Evolutionary conservation across 2,329 filamentous ascomycete genomes (phyloP).

Genomic region (Colletotrichum endophyticum): DNA sequence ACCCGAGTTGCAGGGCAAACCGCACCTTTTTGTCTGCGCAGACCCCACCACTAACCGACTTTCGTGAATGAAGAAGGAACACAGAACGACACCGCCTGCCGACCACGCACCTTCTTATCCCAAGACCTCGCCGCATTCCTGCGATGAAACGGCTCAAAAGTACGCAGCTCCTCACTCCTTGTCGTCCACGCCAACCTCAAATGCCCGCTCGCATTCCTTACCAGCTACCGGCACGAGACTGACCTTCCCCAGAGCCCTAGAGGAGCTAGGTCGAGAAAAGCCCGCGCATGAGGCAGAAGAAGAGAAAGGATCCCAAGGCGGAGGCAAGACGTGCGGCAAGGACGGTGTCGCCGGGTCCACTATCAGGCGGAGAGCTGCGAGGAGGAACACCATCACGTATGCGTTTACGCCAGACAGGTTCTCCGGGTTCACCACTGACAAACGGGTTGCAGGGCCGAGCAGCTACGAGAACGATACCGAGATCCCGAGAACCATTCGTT

Average conservation of each 20-base stretch:
- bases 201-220: not conserved
- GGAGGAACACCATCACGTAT: not conserved
- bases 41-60: constrained; percentile 19
- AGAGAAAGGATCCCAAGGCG: not conserved
- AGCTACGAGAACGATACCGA: constrained; percentile 1
- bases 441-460: not conserved
- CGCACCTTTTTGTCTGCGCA: not conserved
- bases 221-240: not conserved
- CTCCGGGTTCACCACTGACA: not conserved
- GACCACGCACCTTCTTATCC: not conserved
- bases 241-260: not conserved
- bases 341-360: not conserved
- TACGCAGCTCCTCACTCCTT: not conserved
- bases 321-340: not conserved
- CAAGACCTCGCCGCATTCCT: not conserved
- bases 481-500: not conserved
- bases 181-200: not conserved
- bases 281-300: not conserved
- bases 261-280: not conserved
- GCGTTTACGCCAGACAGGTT: not conserved
- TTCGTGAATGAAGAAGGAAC: constrained; percentile 14
- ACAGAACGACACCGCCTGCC: constrained; percentile 2
- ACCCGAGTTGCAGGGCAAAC: not conserved
- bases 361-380: not conserved
- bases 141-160: constrained; percentile 14